A percentile compares a stretch with the other conserved stretches of the same genome.
Evolutionary conservation across 371 early-diverging fungal genomes (phyloP).

Genomic region (Thermomucor indicae-seudaticae): DNA sequence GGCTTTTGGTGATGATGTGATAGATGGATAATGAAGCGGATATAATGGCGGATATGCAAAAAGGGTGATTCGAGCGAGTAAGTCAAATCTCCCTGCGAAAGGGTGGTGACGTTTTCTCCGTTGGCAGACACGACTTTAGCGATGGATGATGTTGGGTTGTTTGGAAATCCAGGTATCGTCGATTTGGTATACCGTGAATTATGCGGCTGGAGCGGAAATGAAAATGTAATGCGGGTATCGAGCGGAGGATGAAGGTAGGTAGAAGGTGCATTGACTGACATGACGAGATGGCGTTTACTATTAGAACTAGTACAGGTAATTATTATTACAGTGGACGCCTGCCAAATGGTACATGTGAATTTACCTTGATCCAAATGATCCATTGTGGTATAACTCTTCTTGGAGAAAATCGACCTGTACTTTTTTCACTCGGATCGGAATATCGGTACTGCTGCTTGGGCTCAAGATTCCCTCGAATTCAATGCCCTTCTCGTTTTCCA

Average conservation of each 20-base stretch:
- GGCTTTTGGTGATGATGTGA: background rate
- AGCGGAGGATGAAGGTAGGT: slow-evolving; percentile 29
- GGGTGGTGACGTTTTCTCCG: slow-evolving; percentile 5
- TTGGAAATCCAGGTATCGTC: background rate
- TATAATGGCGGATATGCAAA: slow-evolving; percentile 21
- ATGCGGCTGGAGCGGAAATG: slow-evolving; percentile 17
- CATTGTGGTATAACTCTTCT: slow-evolving; percentile 28
- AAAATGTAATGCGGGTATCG: slow-evolving; percentile 22
- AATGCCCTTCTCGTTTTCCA: slow-evolving; percentile 12
- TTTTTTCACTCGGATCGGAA: slow-evolving; percentile 9
- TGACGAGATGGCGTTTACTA: slow-evolving; percentile 18
- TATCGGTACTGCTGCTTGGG: background rate
- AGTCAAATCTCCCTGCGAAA: slow-evolving; percentile 6
- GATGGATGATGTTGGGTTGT: background rate
- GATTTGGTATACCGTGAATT: background rate
- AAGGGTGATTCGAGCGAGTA: slow-evolving; percentile 34
- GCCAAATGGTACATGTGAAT: background rate
- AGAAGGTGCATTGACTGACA: slow-evolving; percentile 14
- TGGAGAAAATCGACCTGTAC: slow-evolving; percentile 28
- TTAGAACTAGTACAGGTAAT: background rate
- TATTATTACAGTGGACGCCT: background rate
- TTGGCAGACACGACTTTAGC: slow-evolving; percentile 1
- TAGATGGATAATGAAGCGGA: slow-evolving; percentile 16
- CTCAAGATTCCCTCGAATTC: slow-evolving; percentile 24
- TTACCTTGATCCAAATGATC: background rate